These are phyloP conservation scores for Ogataea angusta DNA, from an alignment of 805 yeast species.

Conservation along the genomic window DNA sequence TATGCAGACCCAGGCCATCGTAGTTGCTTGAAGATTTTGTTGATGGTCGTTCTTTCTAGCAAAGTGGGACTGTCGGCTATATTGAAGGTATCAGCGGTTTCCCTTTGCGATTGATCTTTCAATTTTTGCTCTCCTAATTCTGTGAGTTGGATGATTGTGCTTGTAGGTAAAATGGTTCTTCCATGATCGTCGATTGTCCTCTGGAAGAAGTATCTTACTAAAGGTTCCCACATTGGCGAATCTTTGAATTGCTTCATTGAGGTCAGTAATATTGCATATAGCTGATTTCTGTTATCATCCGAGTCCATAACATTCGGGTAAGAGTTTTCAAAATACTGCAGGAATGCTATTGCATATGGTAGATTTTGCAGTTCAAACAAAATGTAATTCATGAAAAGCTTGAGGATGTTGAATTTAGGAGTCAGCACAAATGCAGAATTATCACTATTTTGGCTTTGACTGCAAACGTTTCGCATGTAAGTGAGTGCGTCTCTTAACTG, in stretches of 20 bases:
- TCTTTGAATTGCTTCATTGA: constrained; percentile 17
- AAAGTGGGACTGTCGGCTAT: constrained; percentile 17
- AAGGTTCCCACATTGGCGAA: constrained; percentile 18
- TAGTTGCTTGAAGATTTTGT: constrained; percentile 10
- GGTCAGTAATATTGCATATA: constrained; percentile 13
- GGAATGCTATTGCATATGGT: constrained; percentile 22
- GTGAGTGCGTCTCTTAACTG: constrained; percentile 6
- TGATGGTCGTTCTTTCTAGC: constrained; percentile 9
- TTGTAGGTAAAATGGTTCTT: background rate
- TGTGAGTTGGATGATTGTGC: constrained; percentile 1
- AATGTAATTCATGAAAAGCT: constrained; percentile 10
- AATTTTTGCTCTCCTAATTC: background rate
- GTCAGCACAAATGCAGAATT: background rate
- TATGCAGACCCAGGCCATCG: constrained; percentile 15
- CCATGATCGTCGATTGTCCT: constrained; percentile 11
- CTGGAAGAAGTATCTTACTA: constrained; percentile 19
- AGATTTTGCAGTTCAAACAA: constrained; percentile 14
- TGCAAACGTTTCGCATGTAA: constrained; percentile 4
- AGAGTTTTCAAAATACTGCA: constrained; percentile 9
- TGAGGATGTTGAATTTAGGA: constrained; percentile 6
- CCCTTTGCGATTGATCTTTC: background rate
- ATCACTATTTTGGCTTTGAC: background rate
- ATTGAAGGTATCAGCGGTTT: constrained; percentile 2
- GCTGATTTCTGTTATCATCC: constrained; percentile 1
- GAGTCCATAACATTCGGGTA: constrained; percentile 5